Conservation (phyloP, 345 rosid genomes). For the Aethionema arabicum region DNA sequence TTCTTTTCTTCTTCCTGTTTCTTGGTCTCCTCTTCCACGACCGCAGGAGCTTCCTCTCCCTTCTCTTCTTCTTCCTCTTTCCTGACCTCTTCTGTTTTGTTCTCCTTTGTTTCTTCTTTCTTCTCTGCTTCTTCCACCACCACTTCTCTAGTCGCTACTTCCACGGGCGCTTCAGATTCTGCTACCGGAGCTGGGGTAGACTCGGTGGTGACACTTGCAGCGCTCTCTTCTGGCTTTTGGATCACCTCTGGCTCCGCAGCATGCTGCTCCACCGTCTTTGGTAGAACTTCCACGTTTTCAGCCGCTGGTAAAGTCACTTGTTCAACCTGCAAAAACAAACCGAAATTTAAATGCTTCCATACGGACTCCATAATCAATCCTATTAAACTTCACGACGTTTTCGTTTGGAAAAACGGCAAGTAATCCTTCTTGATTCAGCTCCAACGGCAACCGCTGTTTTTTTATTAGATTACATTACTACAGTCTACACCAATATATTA, state of each 20-base stretch:
- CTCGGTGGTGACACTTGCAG: background rate
- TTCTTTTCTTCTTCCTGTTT: conserved; percentile 31
- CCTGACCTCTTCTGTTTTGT: conserved; percentile 24
- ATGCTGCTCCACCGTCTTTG: conserved; percentile 27
- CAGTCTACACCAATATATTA: background rate
- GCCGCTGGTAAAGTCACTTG: conserved; percentile 34
- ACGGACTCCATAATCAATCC: conserved; percentile 5
- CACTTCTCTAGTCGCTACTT: conserved; percentile 28
- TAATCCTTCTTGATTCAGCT: background rate
- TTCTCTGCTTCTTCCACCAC: conserved; percentile 32
- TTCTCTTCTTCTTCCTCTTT: conserved; percentile 21
- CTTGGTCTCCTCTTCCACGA: conserved; percentile 29
- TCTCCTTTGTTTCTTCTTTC: conserved; percentile 12
- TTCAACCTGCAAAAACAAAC: conserved; percentile 32
- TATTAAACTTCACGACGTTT: conserved; percentile 7
- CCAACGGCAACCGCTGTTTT: background rate
- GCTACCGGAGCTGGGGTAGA: conserved; percentile 24
- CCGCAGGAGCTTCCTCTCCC: conserved; percentile 16
- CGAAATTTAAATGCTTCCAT: background rate
- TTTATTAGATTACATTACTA: background rate
- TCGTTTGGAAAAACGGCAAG: conserved; percentile 6
- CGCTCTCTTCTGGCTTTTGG: background rate
- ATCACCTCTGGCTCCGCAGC: background rate
- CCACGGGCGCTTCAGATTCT: conserved; percentile 28
- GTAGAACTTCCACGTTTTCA: conserved; percentile 33